Evolutionary conservation across 129 eudicot genomes (phyloP), one percentile per base, ranked within the genome.

Genomic region (sunflower (Helianthus annuus)): DNA sequence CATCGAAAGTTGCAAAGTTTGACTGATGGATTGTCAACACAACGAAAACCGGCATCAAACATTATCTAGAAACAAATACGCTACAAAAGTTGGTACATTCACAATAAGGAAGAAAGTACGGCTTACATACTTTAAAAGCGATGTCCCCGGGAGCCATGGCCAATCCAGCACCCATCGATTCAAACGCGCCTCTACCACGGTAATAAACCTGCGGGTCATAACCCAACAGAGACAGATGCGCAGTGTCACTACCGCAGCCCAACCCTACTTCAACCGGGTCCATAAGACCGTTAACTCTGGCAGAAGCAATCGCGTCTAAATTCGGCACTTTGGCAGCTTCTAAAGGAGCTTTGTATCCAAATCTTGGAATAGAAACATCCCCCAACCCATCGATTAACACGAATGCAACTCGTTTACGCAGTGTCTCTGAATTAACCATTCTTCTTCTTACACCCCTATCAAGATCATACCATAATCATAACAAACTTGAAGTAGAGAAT

Each of bases 111-210:
- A 48, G 15, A 67, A 13, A 59, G 51, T 52, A 13, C 10, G 13
- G 24, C 54, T 58, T 54, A 19, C 78, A 15, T 85, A 93, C 98
- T 68, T 94, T 94, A 58, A 94, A 94, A 53, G 98, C 98, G 66
- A 94, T 94, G 80, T 90, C 97, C 42, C 98, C 98, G 1, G 98
- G 98, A 1, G 89, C 81, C 98, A 94, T 94, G 9, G 91, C 98
- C 74, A 94, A 81, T 48, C 98, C 97, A 82, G 98, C 98, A 48
- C 98, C 98, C 98, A 94, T 94, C 0, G 97, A 94, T 62, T 90
- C 93, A 81, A 94, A 94, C 34, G 98, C 97, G 48, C 97, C 98
- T 32, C 98, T 79, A 39, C 98, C 98, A 32, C 96, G 91, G 68
- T 94, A 94, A 81, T 94, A 94, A 14, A 87, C 87, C 46, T 93